Evolutionary conservation across 176 grass and related monocot species (phyloP), one percentile per base, ranked within the genome.

Genomic region (Echinochloa phyllopogon): DNA sequence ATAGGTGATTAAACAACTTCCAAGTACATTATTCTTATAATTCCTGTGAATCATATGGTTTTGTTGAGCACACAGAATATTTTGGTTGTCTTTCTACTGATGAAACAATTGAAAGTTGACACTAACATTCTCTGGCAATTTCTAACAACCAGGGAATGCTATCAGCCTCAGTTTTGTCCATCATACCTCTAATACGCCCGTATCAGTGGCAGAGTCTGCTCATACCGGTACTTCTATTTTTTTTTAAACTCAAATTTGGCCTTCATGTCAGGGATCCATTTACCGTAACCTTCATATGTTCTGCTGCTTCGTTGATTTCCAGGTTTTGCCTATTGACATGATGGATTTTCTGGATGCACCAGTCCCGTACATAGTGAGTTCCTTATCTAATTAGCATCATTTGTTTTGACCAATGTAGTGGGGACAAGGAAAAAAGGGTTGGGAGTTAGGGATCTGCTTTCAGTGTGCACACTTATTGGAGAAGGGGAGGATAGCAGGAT

Each of bases 131-230:
- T 45, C 60, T 75, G 33, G 50, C 37, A 66, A 83, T 71, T 82
- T 93, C 66, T 27, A 37, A 79, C 66, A 39, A 57, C 20, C 86
- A 96, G 97, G 97, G 97, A 86, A 86, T 92, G 76, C 86, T 99
- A 70, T 99, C 97, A 15, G 97, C 97, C 73, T 90, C 94, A 84
- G 92, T 96, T 86, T 88, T 99, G 55, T 96, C 97, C 75, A 83
- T 99, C 59, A 76, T 99, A 85, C 90, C 97, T 66, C 82, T 99
- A 81, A 96, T 99, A 87, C 86, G 91, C 11, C 97, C 97, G 25
- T 99, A 96, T 86, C 92, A 94, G 21, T 99, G 97, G 97, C 97
- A 99, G 72, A 91, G 90, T 86, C 88, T 99, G 81, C 97, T 99
- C 64, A 92, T 92, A 87, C 92, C 94, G 83, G 97, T 99, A 96